These are phyloP conservation scores for Backusella tarrabulga DNA, from an alignment of 192 early-diverging fungal species.

Conservation along the genomic window DNA sequence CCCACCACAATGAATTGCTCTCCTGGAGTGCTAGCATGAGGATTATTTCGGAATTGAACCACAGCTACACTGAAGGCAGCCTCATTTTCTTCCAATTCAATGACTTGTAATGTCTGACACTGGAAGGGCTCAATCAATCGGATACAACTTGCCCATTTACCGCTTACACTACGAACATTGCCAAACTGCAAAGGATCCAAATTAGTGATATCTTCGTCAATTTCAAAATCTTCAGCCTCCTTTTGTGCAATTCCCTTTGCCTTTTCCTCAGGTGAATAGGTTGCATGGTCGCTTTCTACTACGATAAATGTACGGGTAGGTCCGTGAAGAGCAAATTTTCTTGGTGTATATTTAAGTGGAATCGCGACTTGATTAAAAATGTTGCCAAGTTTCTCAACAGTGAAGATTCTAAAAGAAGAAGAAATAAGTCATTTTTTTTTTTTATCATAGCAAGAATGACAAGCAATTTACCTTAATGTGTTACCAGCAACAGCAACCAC, in stretches of 20 bases:
- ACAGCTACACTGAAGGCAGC: constrained; percentile 78
- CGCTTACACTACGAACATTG: constrained; percentile 59
- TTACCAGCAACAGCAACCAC: constrained; percentile 86
- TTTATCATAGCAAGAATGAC: not conserved
- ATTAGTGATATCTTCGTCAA: constrained; percentile 52
- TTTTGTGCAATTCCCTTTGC: constrained; percentile 51
- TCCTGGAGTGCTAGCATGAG: constrained; percentile 23
- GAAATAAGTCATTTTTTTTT: not conserved
- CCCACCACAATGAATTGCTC: constrained; percentile 78
- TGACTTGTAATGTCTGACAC: constrained; percentile 61
- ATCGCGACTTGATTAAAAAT: constrained; percentile 83
- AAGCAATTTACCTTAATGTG: constrained; percentile 57
- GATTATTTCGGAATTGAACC: constrained; percentile 63
- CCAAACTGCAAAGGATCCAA: constrained; percentile 81
- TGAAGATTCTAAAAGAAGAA: constrained; percentile 62
- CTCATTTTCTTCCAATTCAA: constrained; percentile 84
- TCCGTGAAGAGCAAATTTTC: constrained; percentile 73
- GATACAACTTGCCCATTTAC: constrained; percentile 88
- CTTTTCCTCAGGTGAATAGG: constrained; percentile 67
- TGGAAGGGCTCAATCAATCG: constrained; percentile 78
- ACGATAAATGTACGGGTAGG: constrained; percentile 83
- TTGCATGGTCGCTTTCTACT: constrained; percentile 85
- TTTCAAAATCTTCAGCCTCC: constrained; percentile 48
- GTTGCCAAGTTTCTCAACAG: constrained; percentile 78
- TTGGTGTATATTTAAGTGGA: constrained; percentile 86